Percentiles rank a stretch among this genome's conserved stretches.
Evolutionary conservation across 1,284 basidiomycete species (phyloP).

Genomic region (Lentinula novae-zelandiae): DNA sequence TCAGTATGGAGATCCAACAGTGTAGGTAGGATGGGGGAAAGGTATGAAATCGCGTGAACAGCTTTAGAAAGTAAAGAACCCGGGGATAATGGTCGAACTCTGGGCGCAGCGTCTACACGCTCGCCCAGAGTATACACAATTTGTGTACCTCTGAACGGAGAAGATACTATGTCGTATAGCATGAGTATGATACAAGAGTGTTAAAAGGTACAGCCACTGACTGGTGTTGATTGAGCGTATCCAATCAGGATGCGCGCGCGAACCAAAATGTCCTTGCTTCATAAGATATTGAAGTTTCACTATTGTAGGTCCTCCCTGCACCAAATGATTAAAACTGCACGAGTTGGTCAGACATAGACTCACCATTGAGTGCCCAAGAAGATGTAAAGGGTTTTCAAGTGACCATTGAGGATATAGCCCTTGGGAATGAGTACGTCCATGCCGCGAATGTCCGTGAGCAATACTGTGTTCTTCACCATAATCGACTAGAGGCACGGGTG

Average conservation of each 20-base stretch:
- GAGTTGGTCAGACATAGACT: constrained; percentile 1
- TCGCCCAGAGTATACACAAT: constrained; percentile 45
- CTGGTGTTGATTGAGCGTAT: constrained; percentile 42
- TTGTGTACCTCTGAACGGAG: constrained; percentile 48
- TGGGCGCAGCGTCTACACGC: constrained; percentile 35
- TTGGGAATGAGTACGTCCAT: constrained; percentile 35
- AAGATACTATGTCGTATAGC: constrained; percentile 32
- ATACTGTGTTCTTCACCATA: constrained; percentile 29
- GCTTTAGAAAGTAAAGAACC: constrained; percentile 36
- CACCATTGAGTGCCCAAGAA: constrained; percentile 53
- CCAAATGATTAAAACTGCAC: not conserved
- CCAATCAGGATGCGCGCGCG: constrained; percentile 38
- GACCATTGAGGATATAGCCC: constrained; percentile 53
- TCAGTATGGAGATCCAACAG: constrained; percentile 43
- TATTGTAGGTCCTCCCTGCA: constrained; percentile 47
- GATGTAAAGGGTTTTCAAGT: constrained; percentile 39
- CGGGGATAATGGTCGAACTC: constrained; percentile 37
- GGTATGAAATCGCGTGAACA: constrained; percentile 39
- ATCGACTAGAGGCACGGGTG: constrained; percentile 15
- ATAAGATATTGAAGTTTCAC: constrained; percentile 44
- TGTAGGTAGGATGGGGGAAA: constrained; percentile 37
- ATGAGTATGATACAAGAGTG: not conserved
- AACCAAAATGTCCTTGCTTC: constrained; percentile 38
- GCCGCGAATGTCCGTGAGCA: constrained; percentile 36
- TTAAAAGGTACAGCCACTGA: constrained; percentile 18